A percentile compares a stretch with the other conserved stretches of the same genome.
Conservation (phyloP, 495 filamentous ascomycete genomes). For the Tuber melanosporum region DNA sequence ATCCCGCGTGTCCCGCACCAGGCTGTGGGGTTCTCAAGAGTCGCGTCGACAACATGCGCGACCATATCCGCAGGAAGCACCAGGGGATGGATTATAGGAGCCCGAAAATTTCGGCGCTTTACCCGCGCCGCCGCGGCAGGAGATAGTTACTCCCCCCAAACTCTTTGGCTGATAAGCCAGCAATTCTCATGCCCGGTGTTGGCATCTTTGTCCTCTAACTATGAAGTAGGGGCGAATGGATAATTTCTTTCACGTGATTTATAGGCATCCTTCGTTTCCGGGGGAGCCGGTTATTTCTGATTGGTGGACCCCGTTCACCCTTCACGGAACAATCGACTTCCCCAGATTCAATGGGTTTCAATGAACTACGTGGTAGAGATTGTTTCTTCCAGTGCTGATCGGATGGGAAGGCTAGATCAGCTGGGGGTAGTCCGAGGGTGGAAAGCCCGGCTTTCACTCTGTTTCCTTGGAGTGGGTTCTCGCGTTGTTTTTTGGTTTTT, state of each 20-base stretch:
- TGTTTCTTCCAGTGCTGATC: constrained; percentile 3
- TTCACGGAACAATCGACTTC: neutral
- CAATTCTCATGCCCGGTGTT: neutral
- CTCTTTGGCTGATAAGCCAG: neutral
- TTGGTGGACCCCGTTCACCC: neutral
- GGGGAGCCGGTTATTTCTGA: neutral
- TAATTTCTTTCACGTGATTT: constrained; percentile 3
- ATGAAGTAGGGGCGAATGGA: neutral
- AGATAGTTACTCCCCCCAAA: neutral
- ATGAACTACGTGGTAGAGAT: neutral
- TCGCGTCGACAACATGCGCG: neutral
- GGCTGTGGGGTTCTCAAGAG: neutral
- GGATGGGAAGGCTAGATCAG: constrained; percentile 1
- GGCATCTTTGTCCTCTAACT: neutral
- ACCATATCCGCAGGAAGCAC: neutral
- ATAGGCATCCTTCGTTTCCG: neutral
- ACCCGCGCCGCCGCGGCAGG: neutral
- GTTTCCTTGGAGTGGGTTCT: neutral
- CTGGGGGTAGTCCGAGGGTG: neutral
- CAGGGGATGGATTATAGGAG: neutral
- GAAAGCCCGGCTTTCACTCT: neutral
- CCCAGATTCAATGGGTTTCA: neutral
- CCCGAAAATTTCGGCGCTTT: neutral
- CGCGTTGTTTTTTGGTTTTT: neutral
- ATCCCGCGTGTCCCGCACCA: neutral